Conservation (phyloP, 306 rosid genomes). For the Oxytropis ochrocephala region DNA sequence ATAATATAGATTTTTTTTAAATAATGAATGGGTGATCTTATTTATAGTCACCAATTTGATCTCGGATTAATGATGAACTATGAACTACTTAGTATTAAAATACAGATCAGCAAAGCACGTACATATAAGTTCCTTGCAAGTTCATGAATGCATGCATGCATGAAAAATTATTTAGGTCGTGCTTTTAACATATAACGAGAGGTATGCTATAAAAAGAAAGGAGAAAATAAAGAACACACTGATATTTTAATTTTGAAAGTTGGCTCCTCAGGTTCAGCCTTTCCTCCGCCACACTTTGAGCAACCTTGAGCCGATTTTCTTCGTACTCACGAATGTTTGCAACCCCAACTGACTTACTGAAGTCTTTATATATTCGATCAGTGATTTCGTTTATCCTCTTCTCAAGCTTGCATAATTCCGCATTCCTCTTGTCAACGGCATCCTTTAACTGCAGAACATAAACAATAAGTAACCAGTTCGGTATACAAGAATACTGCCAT, state of each 20-base stretch:
- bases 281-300: constrained; percentile 88
- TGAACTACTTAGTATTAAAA: constrained; percentile 9
- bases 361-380: constrained; percentile 75
- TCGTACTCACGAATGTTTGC: constrained; percentile 98
- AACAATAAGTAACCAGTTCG: constrained; percentile 13
- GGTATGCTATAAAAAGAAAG: not conserved
- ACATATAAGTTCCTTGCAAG: not conserved
- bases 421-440: constrained; percentile 57
- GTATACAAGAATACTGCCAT: constrained; percentile 1
- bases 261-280: constrained; percentile 88
- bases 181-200: not conserved
- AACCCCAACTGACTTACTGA: constrained; percentile 90
- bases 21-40: too few species aligned
- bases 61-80: not conserved
- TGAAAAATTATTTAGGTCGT: not conserved
- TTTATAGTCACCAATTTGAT: not conserved
- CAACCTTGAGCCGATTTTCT: constrained; percentile 83
- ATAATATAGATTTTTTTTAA: too few species aligned
- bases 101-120: not conserved
- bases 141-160: not conserved
- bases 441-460: constrained; percentile 47
- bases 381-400: constrained; percentile 86
- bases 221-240: constrained; percentile 44
- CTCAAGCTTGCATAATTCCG: constrained; percentile 64
- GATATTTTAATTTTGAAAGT: constrained; percentile 86